Evolutionary conservation across 2,329 filamentous ascomycete species (phyloP).

Genomic region (Alternaria incomplexa): DNA sequence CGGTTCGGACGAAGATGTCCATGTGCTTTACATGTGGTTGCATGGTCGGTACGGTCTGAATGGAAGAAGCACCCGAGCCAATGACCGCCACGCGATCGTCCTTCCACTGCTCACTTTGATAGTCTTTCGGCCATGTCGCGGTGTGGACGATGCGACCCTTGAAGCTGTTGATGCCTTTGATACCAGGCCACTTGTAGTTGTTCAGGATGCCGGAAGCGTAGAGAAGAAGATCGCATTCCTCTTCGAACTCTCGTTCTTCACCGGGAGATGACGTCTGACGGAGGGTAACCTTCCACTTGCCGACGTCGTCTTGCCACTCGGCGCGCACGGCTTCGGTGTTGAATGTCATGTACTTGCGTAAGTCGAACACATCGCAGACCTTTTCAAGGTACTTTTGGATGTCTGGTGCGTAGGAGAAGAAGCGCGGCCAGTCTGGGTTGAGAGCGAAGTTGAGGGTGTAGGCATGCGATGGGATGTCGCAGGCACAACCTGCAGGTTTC

Average conservation of each 20-base stretch:
- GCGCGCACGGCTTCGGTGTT: constrained; percentile 55
- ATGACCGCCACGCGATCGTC: constrained; percentile 53
- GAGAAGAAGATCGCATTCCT: constrained; percentile 53
- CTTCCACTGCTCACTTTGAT: constrained; percentile 53
- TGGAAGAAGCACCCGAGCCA: constrained; percentile 53
- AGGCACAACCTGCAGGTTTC: constrained; percentile 43
- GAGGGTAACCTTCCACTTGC: constrained; percentile 59
- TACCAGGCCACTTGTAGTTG: constrained; percentile 46
- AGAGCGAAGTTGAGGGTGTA: constrained; percentile 55
- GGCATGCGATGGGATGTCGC: constrained; percentile 55
- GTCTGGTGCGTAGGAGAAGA: constrained; percentile 55
- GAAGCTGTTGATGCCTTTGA: constrained; percentile 54
- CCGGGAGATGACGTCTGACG: constrained; percentile 47
- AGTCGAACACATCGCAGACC: constrained; percentile 56
- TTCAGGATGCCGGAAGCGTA: constrained; percentile 54
- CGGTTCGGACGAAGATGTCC: constrained; percentile 56
- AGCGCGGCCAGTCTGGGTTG: constrained; percentile 56
- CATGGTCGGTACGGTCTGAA: constrained; percentile 57
- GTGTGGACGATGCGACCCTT: constrained; percentile 54
- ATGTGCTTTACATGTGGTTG: constrained; percentile 55
- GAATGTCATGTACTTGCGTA: constrained; percentile 61
- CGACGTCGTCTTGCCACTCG: constrained; percentile 57
- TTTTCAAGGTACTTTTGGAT: constrained; percentile 58
- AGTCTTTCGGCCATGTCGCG: constrained; percentile 55
- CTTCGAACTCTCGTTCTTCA: constrained; percentile 48